Evolutionary conservation across 1,284 basidiomycete species (phyloP), one percentile per base, ranked within the genome.

Genomic region (Psilocybe mexicana): DNA sequence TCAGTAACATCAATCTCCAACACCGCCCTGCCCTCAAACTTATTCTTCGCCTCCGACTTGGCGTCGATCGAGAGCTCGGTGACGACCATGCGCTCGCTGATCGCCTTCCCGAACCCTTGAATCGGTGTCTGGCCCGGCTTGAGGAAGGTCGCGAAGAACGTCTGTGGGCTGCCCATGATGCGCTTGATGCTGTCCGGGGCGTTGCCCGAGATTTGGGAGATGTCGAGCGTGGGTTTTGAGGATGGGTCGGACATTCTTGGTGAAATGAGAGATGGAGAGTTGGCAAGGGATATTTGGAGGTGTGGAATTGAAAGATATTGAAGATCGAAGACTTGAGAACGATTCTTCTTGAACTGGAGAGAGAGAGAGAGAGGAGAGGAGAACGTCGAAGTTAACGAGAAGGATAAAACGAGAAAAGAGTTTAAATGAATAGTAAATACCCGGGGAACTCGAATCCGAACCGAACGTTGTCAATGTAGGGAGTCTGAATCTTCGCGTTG

Each of bases 11-110:
- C 71, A 42, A 78, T 60, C 66, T 82, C 79, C 54, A 77, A 69
- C 0, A 84, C 79, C n/a, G 82, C 76, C 45, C 72, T 71, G 2
- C 73, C 77, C 61, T 81, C 80, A 24, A 69, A 55, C 65, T 73
- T 79, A 38, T 64, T 44, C 0, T 79, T 76, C 59, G 82, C 81
- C 43, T 81, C 76, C 24, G 58, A 61, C 60, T 80, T 82, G 51
- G 69, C 59, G 2, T 68, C 52, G 24, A 82, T 63, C 2, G 77
- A 77, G 0, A 81, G 70, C 54, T 83, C 78, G 6, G 69, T 75
- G 7, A 81, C 67, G n/a, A 68, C 59, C 54, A 83, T 33, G 24
- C 68, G 64, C 43, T 64, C 63, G 28, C 62, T 63, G 62, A 73
- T 72, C 3, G 61, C 55, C 40, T 71, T 69, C 2, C 69, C 74